phyloP scores from a whole-genome alignment of 371 early-diverging fungal genomes.

The Mortierella sp. region DNA sequence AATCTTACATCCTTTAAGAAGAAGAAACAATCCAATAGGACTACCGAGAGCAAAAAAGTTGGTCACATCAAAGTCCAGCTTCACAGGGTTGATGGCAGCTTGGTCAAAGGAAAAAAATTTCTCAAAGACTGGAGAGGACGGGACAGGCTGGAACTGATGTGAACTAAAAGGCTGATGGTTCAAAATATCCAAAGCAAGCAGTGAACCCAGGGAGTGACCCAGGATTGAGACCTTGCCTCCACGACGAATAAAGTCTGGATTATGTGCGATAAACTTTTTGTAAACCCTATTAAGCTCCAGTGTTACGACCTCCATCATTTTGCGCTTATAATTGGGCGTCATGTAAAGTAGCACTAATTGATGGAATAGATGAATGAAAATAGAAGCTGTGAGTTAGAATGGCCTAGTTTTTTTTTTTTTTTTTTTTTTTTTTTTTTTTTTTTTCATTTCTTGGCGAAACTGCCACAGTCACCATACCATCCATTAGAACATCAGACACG shows the following conservation, averaged over 20 bases:
- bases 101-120: constrained; percentile 36
- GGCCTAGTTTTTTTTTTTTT: background rate
- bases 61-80: constrained; percentile 61
- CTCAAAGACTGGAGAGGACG: constrained; percentile 48
- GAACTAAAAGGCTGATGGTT: constrained; percentile 66
- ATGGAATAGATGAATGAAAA: background rate
- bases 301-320: constrained; percentile 80
- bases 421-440: background rate
- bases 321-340: constrained; percentile 82
- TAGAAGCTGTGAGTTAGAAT: background rate
- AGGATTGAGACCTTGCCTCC: constrained; percentile 79
- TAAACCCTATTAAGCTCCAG: constrained; percentile 81
- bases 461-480: constrained; percentile 61
- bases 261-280: constrained; percentile 67
- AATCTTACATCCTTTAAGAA: constrained; percentile 75
- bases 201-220: constrained; percentile 85
- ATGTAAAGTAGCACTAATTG: constrained; percentile 85
- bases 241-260: constrained; percentile 76
- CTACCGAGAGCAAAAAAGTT: constrained; percentile 80
- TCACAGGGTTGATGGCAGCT: constrained; percentile 18
- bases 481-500: constrained; percentile 84
- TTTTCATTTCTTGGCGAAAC: background rate
- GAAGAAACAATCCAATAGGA: constrained; percentile 79
- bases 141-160: constrained; percentile 47
- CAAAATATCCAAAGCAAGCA: constrained; percentile 82